A percentile compares a stretch with the other conserved stretches of the same genome.
Conservation (phyloP, 2,329 filamentous ascomycete genomes). For the Aaosphaeria arxii region DNA sequence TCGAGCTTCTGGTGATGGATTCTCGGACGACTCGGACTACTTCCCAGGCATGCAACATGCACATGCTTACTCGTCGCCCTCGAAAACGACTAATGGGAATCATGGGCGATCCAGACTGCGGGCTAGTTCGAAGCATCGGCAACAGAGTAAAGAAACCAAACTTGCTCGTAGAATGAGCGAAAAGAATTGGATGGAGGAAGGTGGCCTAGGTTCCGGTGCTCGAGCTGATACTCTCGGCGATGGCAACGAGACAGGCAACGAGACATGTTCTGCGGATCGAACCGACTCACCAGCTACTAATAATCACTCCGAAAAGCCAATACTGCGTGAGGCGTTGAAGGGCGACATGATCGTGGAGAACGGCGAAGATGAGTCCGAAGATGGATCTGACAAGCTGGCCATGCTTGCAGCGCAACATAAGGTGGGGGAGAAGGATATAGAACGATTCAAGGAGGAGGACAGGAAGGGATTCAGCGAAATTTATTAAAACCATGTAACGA, state of each 20-base stretch:
- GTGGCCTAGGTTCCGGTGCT: slow-evolving; percentile 45
- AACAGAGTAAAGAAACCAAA: slow-evolving; percentile 34
- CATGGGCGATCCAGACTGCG: slow-evolving; percentile 19
- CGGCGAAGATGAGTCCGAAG: slow-evolving; percentile 17
- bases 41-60: slow-evolving; percentile 34
- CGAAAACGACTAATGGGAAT: slow-evolving; percentile 5
- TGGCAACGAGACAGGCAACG: slow-evolving; percentile 22
- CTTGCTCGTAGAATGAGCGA: slow-evolving; percentile 30
- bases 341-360: slow-evolving; percentile 34
- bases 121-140: slow-evolving; percentile 26
- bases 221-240: slow-evolving; percentile 43
- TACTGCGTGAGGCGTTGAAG: slow-evolving; percentile 30
- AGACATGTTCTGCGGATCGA: slow-evolving; percentile 5
- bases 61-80: slow-evolving; percentile 7
- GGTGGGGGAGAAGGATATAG: slow-evolving; percentile 21
- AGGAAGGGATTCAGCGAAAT: slow-evolving; percentile 30
- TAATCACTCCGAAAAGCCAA: slow-evolving; percentile 14
- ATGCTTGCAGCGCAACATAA: slow-evolving; percentile 9
- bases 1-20: slow-evolving; percentile 34
- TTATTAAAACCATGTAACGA: slow-evolving; percentile 15
- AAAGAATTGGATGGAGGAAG: slow-evolving; percentile 44
- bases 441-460: slow-evolving; percentile 28
- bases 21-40: slow-evolving; percentile 43
- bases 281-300: slow-evolving; percentile 1
- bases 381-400: slow-evolving; percentile 11